Evolutionary conservation across 495 filamentous ascomycete species (phyloP), one percentile per base, ranked within the genome.

Genomic region (Penicillium pulvis): DNA sequence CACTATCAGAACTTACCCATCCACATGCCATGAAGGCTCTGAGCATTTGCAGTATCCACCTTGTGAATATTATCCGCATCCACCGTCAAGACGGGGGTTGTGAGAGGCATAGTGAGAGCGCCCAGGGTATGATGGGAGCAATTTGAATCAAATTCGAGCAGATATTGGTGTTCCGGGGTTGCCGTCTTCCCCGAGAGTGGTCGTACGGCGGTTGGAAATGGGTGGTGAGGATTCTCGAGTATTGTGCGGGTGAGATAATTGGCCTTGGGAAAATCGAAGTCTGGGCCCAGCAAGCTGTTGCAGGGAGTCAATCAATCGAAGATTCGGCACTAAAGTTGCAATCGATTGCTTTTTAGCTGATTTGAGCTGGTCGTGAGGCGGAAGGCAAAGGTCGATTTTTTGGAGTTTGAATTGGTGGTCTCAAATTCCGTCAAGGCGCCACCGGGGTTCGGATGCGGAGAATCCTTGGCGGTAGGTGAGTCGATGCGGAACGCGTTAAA

Each of bases 1-100:
- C 41, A 28, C 43, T 51, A 17, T 24, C 2, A 31, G 5, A 53
- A 82, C 91, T 84, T 78, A 97, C 93, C 92, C 75, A 92, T 92
- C 92, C 93, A 97, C 87, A 98, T 95, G 78, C 91, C 91, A 75
- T 94, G 95, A 39, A 98, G 86, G 67, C 93, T 96, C 75, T 96
- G 90, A 14, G 89, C 86, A 69, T 96, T 96, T 53, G 87, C 80
- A 1, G 94, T 96, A 75, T 97, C 92, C 65, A 98, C 90, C 72
- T 94, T 92, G 77, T 93, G 90, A 65, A 97, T 92, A 63, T 91
- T 87, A 68, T 84, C 89, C 44, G 90, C 87, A 72, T 94, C 87
- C 73, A 94, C 89, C 56, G 90, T 89, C 66, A 94, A 79, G 73
- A 94, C 87, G 55, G 88, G 83, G 35, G 83, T 83, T 71, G 85